Evolutionary conservation across 768 basidiomycete species (phyloP), one percentile per base, ranked within the genome.

Genomic region (Panus rudis): DNA sequence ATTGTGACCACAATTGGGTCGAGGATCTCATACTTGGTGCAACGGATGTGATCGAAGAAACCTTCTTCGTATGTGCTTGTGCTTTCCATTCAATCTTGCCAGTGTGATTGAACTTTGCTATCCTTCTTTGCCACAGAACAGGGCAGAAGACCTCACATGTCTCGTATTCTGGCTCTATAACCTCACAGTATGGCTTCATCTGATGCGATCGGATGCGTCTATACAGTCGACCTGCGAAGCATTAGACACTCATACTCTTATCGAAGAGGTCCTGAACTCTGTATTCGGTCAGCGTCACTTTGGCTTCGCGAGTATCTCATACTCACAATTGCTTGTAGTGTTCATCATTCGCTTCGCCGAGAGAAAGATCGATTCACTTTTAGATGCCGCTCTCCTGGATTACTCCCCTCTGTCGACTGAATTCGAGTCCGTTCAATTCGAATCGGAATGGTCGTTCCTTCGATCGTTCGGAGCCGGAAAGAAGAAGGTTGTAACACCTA

Each of bases 131-230:
- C n/a, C n/a, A n/a, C 56, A 97, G 93, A 80, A 67, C 54, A 80
- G 78, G 49, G 74, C 86, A 17, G 92, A 96, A 52, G 89, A 97
- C 58, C 63, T 96, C 23, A 80, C 88, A 4, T 81, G 79, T 56
- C 72, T 94, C 20, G 75, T 92, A 25, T 98, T 97, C 63, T 99
- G 96, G 93, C 65, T 94, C 35, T 89, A 92, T 64, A 99, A 99
- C 61, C 75, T 80, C 16, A 90, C 88, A 8, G 63, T 92, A 22
- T 86, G 94, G 75, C 72, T 98, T 13, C 91, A 98, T 65, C 77
- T 98, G 37, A 72, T 99, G 66, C 79, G 84, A 45, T 91, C 87
- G 56, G 89, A 92, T 60, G 75, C 77, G 42, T 76, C 83, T 14
- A 80, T 91, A 52, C 80, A 76, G 45, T 78, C 79, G 46, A 77